phyloP scores from a whole-genome alignment of 805 yeast species.

The Kodamaea lidongshanica region DNA sequence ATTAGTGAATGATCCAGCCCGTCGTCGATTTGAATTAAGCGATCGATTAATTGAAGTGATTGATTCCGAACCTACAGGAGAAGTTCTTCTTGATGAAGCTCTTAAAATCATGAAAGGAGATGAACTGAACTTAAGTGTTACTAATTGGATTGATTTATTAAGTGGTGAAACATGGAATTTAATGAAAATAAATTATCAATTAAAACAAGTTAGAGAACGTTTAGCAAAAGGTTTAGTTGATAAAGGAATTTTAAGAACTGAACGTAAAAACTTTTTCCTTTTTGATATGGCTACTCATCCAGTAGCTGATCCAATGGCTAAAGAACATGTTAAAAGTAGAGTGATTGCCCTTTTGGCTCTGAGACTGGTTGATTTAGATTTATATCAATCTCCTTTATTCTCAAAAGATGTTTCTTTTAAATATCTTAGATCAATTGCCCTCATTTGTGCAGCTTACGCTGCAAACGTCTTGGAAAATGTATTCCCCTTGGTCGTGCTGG shows the following conservation, averaged over 20 bases:
- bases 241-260: slow-evolving; percentile 93
- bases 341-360: slow-evolving; percentile 63
- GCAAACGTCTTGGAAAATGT: slow-evolving; percentile 95
- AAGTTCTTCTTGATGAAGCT: slow-evolving; percentile 90
- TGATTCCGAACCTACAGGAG: slow-evolving; percentile 86
- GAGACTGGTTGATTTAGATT: slow-evolving; percentile 53
- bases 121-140: slow-evolving; percentile 69
- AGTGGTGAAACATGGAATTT: slow-evolving; percentile 97
- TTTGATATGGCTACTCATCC: slow-evolving; percentile 99
- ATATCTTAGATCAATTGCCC: slow-evolving; percentile 68
- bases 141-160: slow-evolving; percentile 88
- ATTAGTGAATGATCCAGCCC: slow-evolving; percentile 85
- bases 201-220: slow-evolving; percentile 95
- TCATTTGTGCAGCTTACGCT: slow-evolving; percentile 87
- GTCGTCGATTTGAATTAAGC: slow-evolving; percentile 79
- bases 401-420: slow-evolving; percentile 63
- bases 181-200: slow-evolving; percentile 87
- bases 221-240: slow-evolving; percentile 95
- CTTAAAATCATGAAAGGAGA: slow-evolving; percentile 82
- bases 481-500: slow-evolving; percentile 69
- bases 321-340: slow-evolving; percentile 72
- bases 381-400: slow-evolving; percentile 51
- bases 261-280: slow-evolving; percentile 85
- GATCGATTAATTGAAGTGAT: slow-evolving; percentile 86
- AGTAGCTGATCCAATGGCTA: slow-evolving; percentile 76